A percentile compares a stretch with the other conserved stretches of the same genome.
Conservation (phyloP, 129 eudicot species). For the Helianthus tuberosus region DNA sequence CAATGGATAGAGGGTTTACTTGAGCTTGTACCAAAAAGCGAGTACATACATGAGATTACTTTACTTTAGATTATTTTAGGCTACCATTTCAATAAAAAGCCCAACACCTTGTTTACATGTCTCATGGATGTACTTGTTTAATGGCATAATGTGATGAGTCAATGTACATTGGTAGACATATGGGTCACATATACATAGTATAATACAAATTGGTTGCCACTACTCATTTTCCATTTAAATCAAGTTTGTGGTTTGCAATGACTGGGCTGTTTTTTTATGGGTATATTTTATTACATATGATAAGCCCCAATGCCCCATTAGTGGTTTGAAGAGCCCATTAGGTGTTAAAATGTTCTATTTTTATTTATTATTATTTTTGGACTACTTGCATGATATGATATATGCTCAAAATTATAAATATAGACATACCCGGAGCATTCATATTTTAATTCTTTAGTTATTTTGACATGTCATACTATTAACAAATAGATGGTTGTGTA, state of each 20-base stretch:
- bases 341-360: neutral
- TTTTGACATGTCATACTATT: too few relatives aligned
- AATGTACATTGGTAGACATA: slow-evolving; percentile 28
- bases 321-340: slow-evolving; percentile 14
- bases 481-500: too few relatives aligned
- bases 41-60: slow-evolving; percentile 20
- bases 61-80: slow-evolving; percentile 28
- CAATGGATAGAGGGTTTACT: slow-evolving; percentile 9
- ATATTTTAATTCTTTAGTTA: too few relatives aligned
- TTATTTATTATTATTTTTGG: neutral
- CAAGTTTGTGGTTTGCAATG: slow-evolving; percentile 25
- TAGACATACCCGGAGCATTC: too few relatives aligned
- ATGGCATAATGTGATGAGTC: slow-evolving; percentile 27
- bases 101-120: slow-evolving; percentile 45
- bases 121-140: slow-evolving; percentile 34
- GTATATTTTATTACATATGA: neutral
- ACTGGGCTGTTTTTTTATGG: slow-evolving; percentile 17
- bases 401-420: too few relatives aligned
- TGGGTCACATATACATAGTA: slow-evolving; percentile 33
- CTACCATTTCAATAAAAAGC: slow-evolving; percentile 35
- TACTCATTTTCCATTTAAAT: slow-evolving; percentile 14
- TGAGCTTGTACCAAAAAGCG: slow-evolving; percentile 37
- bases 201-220: slow-evolving; percentile 24
- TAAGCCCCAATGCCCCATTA: neutral
- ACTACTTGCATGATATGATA: too few relatives aligned